These are phyloP conservation scores for Eragrostis nindensis DNA, from an alignment of 176 grass and related monocot genomes.

Conservation along the genomic window DNA sequence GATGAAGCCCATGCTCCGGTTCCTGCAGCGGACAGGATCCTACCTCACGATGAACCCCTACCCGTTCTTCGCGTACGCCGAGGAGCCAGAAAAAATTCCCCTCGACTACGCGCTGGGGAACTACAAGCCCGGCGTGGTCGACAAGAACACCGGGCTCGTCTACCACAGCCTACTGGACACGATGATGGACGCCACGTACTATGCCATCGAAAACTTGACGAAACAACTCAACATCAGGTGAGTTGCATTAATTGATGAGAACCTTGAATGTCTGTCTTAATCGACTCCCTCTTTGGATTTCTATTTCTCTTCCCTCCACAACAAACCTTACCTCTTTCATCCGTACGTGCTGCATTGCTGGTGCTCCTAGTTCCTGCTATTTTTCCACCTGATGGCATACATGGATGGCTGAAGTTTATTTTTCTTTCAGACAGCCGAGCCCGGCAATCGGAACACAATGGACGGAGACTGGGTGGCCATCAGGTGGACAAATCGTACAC, in stretches of 20 bases:
- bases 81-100: conserved; percentile 27
- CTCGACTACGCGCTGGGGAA: conserved; percentile 50
- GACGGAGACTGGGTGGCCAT: conserved; percentile 45
- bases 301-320: too few relatives aligned
- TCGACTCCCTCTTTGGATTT: too few relatives aligned
- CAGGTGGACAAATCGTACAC: conserved; percentile 36
- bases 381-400: background rate
- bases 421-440: background rate
- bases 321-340: background rate
- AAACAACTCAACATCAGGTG: background rate
- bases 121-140: conserved; percentile 46
- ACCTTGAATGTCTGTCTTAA: too few relatives aligned
- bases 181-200: too few relatives aligned
- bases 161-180: conserved; percentile 20
- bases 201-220: background rate
- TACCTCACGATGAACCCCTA: conserved; percentile 69
- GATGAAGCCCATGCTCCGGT: conserved; percentile 66
- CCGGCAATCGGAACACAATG: background rate
- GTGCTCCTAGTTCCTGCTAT: too few relatives aligned
- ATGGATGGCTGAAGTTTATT: background rate
- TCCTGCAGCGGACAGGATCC: conserved; percentile 50
- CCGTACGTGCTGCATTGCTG: too few relatives aligned
- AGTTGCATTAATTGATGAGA: too few relatives aligned
- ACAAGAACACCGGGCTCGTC: background rate
- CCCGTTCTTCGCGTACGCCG: conserved; percentile 54